A percentile compares a stretch with the other conserved stretches of the same genome.
Conservation (phyloP, 2,329 filamentous ascomycete genomes). For the Bipolaris cookei region DNA sequence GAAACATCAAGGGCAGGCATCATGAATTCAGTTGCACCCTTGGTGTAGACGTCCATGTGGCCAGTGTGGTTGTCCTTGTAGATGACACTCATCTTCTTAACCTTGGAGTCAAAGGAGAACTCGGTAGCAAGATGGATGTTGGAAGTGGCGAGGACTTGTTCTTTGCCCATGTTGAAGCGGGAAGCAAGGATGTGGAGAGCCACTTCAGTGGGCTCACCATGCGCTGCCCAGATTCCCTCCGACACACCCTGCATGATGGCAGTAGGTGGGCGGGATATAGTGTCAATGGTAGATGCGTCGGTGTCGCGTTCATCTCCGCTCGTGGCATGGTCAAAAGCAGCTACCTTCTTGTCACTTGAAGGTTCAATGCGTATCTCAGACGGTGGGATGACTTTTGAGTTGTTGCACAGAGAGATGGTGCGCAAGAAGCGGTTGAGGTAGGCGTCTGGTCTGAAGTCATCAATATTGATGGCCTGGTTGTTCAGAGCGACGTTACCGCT, state of each 20-base stretch:
- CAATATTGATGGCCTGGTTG: constrained; percentile 32
- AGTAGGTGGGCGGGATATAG: constrained; percentile 39
- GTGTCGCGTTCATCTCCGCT: constrained; percentile 43
- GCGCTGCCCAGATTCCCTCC: constrained; percentile 41
- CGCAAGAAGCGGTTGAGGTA: constrained; percentile 41
- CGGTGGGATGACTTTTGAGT: constrained; percentile 44
- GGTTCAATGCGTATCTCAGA: constrained; percentile 47
- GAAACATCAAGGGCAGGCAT: constrained; percentile 41
- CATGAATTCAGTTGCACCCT: constrained; percentile 50
- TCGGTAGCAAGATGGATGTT: constrained; percentile 45
- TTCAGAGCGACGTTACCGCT: constrained; percentile 45
- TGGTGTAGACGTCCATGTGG: constrained; percentile 47
- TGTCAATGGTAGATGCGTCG: constrained; percentile 41
- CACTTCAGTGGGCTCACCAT: constrained; percentile 50
- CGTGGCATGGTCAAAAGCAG: constrained; percentile 32
- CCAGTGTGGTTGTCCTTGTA: constrained; percentile 42
- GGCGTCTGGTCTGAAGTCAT: constrained; percentile 30
- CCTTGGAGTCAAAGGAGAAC: constrained; percentile 50
- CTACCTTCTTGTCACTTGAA: constrained; percentile 60
- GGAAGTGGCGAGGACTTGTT: constrained; percentile 34
- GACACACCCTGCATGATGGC: constrained; percentile 26
- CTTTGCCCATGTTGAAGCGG: constrained; percentile 48
- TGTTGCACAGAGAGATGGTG: constrained; percentile 50
- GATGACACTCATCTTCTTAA: constrained; percentile 51
- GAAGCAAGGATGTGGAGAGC: constrained; percentile 50